These are phyloP conservation scores for Maudiozyma saulgeensis DNA, from an alignment of 805 yeast species.

Conservation along the genomic window DNA sequence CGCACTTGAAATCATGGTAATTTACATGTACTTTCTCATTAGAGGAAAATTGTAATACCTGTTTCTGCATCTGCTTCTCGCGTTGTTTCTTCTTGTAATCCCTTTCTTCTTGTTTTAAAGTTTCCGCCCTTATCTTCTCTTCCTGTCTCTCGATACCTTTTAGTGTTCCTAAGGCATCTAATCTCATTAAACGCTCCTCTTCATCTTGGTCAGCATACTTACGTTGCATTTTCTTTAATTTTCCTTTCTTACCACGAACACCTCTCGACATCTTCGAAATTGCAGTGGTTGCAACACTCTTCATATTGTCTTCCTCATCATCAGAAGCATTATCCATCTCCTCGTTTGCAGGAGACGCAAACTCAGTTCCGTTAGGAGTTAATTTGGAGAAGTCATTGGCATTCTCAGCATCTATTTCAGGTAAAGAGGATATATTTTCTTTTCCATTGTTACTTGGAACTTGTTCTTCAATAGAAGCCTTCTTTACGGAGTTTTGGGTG, in stretches of 20 bases:
- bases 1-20: slow-evolving; percentile 34
- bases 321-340: neutral
- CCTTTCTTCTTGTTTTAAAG: slow-evolving; percentile 28
- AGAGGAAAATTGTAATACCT: slow-evolving; percentile 27
- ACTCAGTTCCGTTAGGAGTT: neutral
- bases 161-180: slow-evolving; percentile 78
- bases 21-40: slow-evolving; percentile 36
- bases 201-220: slow-evolving; percentile 91
- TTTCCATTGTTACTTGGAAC: neutral
- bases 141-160: slow-evolving; percentile 41
- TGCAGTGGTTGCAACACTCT: slow-evolving; percentile 10
- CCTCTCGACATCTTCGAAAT: slow-evolving; percentile 31
- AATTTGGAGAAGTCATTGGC: slow-evolving; percentile 1
- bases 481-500: too few species aligned
- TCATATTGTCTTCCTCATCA: slow-evolving; percentile 5
- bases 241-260: slow-evolving; percentile 78
- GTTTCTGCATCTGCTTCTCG: slow-evolving; percentile 32
- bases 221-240: slow-evolving; percentile 67
- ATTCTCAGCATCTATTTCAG: neutral
- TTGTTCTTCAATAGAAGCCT: too few species aligned
- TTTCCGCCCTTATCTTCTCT: slow-evolving; percentile 28
- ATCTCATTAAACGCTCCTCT: slow-evolving; percentile 63
- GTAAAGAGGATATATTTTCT: too few species aligned
- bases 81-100: slow-evolving; percentile 29
- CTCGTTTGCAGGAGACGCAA: too few species aligned